Evolutionary conservation across 257 asterid genomes (phyloP), one percentile per base, ranked within the genome.

Genomic region (Solanum corneliomulleri): DNA sequence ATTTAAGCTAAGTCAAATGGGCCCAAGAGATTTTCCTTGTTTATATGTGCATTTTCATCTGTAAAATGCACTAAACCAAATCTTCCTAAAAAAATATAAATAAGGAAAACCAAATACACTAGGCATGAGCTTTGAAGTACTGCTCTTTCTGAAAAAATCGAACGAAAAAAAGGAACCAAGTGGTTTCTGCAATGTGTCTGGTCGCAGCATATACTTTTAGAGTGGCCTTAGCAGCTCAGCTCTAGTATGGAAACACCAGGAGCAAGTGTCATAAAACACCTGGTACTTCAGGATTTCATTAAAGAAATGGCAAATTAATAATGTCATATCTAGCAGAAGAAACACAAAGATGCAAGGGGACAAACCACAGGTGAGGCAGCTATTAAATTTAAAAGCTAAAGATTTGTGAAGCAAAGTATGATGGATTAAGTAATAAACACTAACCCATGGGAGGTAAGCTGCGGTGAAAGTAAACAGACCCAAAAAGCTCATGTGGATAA

Each of bases 391-490:
- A n/a, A 85, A 85, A 85, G 64, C 81, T 66, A 20, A 42, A 45
- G 69, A 85, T 70, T 41, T 70, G 71, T 29, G 12, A 81, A 81
- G 69, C 45, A 49, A 81, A 81, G 35, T 18, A 80, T 47, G 85
- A 81, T 80, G 45, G 45, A 29, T 49, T 11, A 3, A 31, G 69
- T 81, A 81, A 80, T 82, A 85, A 60, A 78, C 62, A 90, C 99
- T 92, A 66, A 97, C 99, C 99, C 99, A 97, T 87, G 99, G 99
- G 90, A 97, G 95, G 89, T 97, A 97, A 86, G 99, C 99, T 33
- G 99, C 99, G 25, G 99, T 97, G 92, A 97, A 97, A 85, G 99
- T 97, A 90, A 97, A 97, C 10, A 97, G 95, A 87, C 99, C 99
- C 94, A 97, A 91, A 90, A 97, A 97, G 92, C 98, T 97, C 99